phyloP scores from a whole-genome alignment of 306 rosid genomes.

The Pyrus bretschneideri region DNA sequence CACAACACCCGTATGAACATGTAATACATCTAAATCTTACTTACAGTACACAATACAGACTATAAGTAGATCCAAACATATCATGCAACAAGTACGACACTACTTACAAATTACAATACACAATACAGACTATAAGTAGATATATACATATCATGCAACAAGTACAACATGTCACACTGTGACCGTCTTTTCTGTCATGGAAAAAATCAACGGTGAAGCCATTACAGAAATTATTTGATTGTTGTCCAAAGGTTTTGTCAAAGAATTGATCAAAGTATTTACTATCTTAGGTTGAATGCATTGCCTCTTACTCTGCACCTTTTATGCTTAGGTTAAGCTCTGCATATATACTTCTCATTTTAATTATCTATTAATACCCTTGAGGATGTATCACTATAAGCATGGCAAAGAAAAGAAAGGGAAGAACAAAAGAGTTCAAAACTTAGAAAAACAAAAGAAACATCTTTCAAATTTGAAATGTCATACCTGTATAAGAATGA shows the following conservation, averaged over 20 bases:
- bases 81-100: background rate
- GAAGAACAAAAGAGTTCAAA: background rate
- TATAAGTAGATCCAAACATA: background rate
- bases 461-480: background rate
- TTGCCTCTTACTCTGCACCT: background rate
- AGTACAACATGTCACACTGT: background rate
- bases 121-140: background rate
- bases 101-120: too few species aligned
- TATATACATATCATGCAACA: background rate
- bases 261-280: background rate
- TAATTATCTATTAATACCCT: background rate
- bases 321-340: background rate
- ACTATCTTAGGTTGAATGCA: background rate
- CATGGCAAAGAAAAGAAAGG: background rate
- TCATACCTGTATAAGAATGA: conserved; percentile 81
- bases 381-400: background rate
- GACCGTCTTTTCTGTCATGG: background rate
- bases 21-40: background rate
- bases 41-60: background rate
- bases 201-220: background rate
- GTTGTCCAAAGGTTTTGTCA: background rate
- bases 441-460: too few species aligned
- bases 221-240: background rate
- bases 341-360: background rate
- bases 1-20: background rate